phyloP scores from a whole-genome alignment of 2,329 filamentous ascomycete genomes.

The Scedosporium minutisporum region DNA sequence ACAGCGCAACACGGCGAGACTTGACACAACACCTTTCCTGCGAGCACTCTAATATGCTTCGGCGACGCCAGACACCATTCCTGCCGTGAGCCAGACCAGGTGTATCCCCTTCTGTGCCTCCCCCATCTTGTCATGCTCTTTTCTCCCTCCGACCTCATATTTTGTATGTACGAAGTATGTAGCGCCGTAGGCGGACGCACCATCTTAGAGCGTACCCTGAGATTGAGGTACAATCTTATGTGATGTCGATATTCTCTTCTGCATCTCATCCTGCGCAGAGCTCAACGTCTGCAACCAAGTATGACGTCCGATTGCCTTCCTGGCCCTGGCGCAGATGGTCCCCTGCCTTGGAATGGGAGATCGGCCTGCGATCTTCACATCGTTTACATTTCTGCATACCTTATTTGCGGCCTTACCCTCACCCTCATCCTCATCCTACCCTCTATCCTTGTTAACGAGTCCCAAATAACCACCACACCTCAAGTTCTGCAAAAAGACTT shows the following conservation, averaged over 20 bases:
- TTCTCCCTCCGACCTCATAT: background rate
- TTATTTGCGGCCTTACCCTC: background rate
- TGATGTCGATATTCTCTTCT: background rate
- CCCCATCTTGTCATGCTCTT: background rate
- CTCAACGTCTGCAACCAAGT: background rate
- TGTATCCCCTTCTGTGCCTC: background rate
- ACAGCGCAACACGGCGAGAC: background rate
- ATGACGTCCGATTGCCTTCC: background rate
- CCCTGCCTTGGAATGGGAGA: background rate
- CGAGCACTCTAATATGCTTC: background rate
- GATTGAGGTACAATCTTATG: background rate
- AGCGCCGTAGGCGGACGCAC: background rate
- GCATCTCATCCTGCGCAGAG: background rate
- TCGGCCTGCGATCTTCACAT: slow-evolving; percentile 3
- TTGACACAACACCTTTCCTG: background rate
- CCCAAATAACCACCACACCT: background rate
- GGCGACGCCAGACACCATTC: background rate
- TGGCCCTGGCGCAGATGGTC: slow-evolving; percentile 2
- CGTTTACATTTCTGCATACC: background rate
- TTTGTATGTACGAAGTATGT: background rate
- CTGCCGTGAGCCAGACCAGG: background rate
- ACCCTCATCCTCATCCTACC: background rate
- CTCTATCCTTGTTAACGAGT: background rate
- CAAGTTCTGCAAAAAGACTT: background rate
- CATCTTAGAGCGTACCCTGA: background rate